Percentiles rank a stretch among this genome's conserved stretches.
Conservation (phyloP, 495 filamentous ascomycete genomes). For the Penicillium simplicissimum region DNA sequence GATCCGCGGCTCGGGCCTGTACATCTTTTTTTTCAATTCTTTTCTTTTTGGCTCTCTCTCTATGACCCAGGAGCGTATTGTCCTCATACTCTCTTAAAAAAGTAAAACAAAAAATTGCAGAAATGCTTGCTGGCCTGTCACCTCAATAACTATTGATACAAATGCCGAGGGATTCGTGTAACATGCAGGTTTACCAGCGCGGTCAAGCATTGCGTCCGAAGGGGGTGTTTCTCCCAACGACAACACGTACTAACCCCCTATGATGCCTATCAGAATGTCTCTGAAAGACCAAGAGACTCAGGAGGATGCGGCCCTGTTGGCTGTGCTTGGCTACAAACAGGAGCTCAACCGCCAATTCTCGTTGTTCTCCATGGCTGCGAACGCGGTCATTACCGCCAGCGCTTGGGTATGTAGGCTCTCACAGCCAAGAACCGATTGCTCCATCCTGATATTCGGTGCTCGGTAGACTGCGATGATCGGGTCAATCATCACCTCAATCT, state of each 20-base stretch:
- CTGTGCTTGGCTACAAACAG: slow-evolving; percentile 10
- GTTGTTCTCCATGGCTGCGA: slow-evolving; percentile 14
- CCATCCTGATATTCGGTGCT: neutral
- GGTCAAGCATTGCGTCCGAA: neutral
- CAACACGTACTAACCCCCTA: neutral
- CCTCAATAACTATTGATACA: too few species aligned
- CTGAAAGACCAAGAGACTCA: neutral
- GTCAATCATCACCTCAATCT: slow-evolving; percentile 13
- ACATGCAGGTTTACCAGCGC: too few species aligned
- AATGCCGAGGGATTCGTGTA: too few species aligned
- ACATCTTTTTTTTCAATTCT: too few species aligned
- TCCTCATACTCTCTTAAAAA: too few species aligned
- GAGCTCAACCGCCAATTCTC: slow-evolving; percentile 13
- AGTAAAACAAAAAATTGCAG: too few species aligned
- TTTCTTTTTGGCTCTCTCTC: too few species aligned
- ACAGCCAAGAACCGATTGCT: neutral
- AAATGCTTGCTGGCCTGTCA: too few species aligned
- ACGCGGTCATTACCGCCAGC: slow-evolving; percentile 12
- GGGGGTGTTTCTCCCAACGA: neutral
- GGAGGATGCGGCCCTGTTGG: slow-evolving; percentile 12
- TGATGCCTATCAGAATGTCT: neutral
- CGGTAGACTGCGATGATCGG: slow-evolving; percentile 13
- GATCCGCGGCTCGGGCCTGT: too few species aligned
- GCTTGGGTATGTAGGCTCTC: slow-evolving; percentile 8
- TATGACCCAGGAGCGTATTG: too few species aligned